A percentile compares a stretch with the other conserved stretches of the same genome.
Conservation (phyloP, 352 stramenopile genomes). For the Blastocystis sp. region DNA sequence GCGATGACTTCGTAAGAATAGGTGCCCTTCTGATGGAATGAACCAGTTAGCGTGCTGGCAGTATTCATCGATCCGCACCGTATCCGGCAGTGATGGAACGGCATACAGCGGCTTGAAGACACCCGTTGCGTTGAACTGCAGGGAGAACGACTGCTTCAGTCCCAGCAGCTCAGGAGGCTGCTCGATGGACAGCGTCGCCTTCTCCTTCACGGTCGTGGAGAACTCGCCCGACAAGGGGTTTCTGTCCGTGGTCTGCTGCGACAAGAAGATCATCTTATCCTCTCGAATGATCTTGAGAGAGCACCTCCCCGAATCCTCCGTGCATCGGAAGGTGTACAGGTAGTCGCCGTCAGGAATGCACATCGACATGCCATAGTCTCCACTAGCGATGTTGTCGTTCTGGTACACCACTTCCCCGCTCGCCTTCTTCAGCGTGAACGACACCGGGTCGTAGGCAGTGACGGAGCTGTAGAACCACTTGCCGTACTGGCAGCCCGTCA, state of each 20-base stretch:
- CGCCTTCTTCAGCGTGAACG: neutral
- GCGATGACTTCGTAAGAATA: constrained; percentile 1
- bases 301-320: neutral
- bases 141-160: neutral
- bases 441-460: neutral
- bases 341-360: neutral
- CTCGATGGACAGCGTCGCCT: neutral
- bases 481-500: constrained; percentile 29
- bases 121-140: neutral
- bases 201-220: neutral
- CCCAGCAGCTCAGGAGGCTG: neutral
- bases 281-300: neutral
- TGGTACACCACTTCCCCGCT: neutral
- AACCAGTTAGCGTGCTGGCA: no score
- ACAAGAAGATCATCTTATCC: neutral
- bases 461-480: constrained; percentile 13
- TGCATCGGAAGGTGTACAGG: neutral
- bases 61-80: no score
- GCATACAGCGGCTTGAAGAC: neutral
- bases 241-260: neutral
- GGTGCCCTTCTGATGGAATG: neutral
- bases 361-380: neutral
- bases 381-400: neutral
- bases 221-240: neutral
- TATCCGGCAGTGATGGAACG: neutral